Conservation (phyloP, 371 early-diverging fungal species). For the Mucor racemosus region DNA sequence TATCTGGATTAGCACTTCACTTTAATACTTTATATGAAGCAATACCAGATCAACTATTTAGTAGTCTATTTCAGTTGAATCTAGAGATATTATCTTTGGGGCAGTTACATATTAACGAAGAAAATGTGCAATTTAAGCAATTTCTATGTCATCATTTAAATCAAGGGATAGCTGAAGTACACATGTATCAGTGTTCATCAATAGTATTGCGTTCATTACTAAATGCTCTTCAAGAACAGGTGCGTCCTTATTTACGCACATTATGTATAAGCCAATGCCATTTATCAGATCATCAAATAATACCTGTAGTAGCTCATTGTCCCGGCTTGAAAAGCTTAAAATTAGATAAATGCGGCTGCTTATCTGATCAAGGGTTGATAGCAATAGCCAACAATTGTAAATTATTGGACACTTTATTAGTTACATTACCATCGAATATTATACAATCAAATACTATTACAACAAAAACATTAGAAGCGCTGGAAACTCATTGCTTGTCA, state of each 20-base stretch:
- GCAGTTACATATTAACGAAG: background rate
- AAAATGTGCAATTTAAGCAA: background rate
- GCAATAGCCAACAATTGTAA: slow-evolving; percentile 12
- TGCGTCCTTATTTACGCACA: background rate
- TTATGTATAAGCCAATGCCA: slow-evolving; percentile 9
- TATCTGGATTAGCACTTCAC: slow-evolving; percentile 12
- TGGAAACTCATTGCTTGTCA: slow-evolving; percentile 2
- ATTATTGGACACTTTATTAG: background rate
- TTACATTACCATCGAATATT: slow-evolving; percentile 17
- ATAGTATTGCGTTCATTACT: background rate
- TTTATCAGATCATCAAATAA: slow-evolving; percentile 7
- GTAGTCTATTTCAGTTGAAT: background rate
- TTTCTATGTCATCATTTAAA: slow-evolving; percentile 6
- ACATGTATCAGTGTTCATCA: slow-evolving; percentile 14
- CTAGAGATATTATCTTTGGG: background rate
- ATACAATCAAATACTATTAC: slow-evolving; percentile 24
- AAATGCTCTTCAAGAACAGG: background rate
- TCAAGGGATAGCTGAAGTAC: slow-evolving; percentile 6
- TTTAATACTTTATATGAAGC: background rate
- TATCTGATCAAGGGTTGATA: slow-evolving; percentile 9
- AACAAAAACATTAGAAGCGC: slow-evolving; percentile 4
- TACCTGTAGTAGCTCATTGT: background rate
- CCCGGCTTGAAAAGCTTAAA: slow-evolving; percentile 1
- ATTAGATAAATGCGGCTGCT: slow-evolving; percentile 11
- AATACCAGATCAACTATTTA: slow-evolving; percentile 4